A percentile compares a stretch with the other conserved stretches of the same genome.
phyloP scores from a whole-genome alignment of 805 yeast genomes.

The Yarrowia sp. region DNA sequence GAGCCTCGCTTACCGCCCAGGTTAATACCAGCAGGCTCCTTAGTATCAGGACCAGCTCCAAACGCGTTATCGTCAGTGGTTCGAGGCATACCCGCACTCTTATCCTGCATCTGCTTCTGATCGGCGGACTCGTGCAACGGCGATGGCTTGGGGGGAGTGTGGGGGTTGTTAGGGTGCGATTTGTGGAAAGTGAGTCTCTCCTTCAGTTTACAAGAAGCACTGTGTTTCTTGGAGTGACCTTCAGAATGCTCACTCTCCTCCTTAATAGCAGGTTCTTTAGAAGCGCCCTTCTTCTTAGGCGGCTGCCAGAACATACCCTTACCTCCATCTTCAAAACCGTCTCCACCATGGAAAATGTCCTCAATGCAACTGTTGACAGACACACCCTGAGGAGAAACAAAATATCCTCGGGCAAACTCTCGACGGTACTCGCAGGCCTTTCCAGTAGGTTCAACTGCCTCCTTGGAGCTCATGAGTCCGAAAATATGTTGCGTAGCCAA shows the following conservation, averaged over 20 bases:
- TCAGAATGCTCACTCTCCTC: neutral
- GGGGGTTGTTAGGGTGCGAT: constrained; percentile 1
- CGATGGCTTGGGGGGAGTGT: constrained; percentile 15
- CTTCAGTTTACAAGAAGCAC: constrained; percentile 5
- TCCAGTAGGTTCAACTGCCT: constrained; percentile 12
- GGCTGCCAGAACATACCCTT: constrained; percentile 10
- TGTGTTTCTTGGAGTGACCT: neutral
- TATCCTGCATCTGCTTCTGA: neutral
- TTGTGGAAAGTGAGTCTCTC: constrained; percentile 5
- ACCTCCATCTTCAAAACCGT: constrained; percentile 46
- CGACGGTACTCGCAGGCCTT: constrained; percentile 42
- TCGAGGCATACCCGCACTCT: constrained; percentile 21
- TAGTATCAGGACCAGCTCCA: neutral
- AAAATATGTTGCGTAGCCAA: constrained; percentile 45
- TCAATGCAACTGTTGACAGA: constrained; percentile 56
- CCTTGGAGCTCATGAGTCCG: constrained; percentile 49
- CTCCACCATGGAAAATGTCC: constrained; percentile 70
- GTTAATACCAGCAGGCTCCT: constrained; percentile 17
- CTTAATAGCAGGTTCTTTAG: neutral
- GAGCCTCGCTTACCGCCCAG: neutral
- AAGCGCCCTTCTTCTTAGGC: constrained; percentile 4
- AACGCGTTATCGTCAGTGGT: neutral
- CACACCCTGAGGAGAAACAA: constrained; percentile 56
- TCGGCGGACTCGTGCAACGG: neutral
- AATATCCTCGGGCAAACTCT: constrained; percentile 58